phyloP scores from a whole-genome alignment of 106 monocot species.

The Vanilla planifolia region DNA sequence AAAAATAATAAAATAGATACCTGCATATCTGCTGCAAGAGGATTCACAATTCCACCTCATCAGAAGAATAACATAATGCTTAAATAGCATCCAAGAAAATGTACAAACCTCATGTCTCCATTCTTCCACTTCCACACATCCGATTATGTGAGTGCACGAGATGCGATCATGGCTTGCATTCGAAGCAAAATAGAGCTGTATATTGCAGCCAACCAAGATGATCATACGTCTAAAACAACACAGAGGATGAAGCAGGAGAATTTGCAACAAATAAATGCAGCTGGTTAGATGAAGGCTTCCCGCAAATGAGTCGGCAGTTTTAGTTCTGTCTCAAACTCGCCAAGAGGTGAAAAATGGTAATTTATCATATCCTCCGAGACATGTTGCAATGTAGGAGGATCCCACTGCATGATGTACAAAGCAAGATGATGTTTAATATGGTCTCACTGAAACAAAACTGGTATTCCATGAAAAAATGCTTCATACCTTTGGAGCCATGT shows the following conservation, averaged over 20 bases:
- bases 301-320: slow-evolving; percentile 72
- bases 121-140: too few species aligned
- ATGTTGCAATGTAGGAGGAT: slow-evolving; percentile 66
- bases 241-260: too few species aligned
- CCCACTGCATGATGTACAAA: slow-evolving; percentile 59
- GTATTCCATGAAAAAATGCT: background rate
- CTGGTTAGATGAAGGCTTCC: slow-evolving; percentile 69
- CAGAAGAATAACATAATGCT: too few species aligned
- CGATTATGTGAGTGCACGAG: too few species aligned
- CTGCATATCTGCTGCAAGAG: too few species aligned
- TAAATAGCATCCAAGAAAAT: too few species aligned
- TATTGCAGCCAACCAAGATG: background rate
- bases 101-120: too few species aligned
- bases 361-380: slow-evolving; percentile 87
- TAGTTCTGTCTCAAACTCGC: slow-evolving; percentile 71
- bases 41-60: too few species aligned
- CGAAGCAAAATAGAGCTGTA: background rate
- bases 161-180: too few species aligned
- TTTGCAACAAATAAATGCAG: too few species aligned
- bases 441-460: background rate
- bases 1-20: too few species aligned
- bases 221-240: too few species aligned
- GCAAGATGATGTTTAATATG: background rate
- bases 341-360: slow-evolving; percentile 62
- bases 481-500: slow-evolving; percentile 75